Base-by-base conservation (phyloP, 495 filamentous ascomycete species). In the Lentithecium fluviatile region DNA sequence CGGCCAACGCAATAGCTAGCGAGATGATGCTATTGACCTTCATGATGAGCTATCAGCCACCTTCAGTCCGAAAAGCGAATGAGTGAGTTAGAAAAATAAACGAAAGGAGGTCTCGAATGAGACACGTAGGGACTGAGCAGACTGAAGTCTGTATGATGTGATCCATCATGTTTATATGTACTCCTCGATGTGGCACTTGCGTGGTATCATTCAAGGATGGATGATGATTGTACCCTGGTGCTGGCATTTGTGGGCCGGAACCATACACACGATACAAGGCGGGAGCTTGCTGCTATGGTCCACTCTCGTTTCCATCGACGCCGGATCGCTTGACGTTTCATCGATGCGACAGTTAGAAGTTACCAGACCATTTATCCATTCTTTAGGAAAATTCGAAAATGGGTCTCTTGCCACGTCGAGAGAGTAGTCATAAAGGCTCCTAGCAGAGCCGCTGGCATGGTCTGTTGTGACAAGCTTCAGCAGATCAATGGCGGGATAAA, bases 191-290 rank as follows among this genome's bases (percentile, higher is more conserved):
- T 57, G 24, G 21, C 32, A 58, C 19, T n/a, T 40, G 45, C 29
- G 23, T 20, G 10, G 36, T 23, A 19, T 21, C 17, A 1, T 58
- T 32, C 24, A 42, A 29, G 29, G 29, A 32, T 32, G 8, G 24
- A 21, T 23, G 21, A 15, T 25, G 45, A 40, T 50, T 15, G 6
- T 34, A 38, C 8, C n/a, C 15, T 36, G 21, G 15, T 24, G 25
- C 20, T 32, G 23, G 24, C 21, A 12, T 11, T 32, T 48, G 26
- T 26, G 15, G 3, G 21, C 12, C 12, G 45, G 12, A 42, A 43
- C 55, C 19, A 19, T 25, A 29, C 45, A 58, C 54, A 45, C 15
- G 13, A 3, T 19, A 20, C 55, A 50, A 51, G 53, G 6, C 55
- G 45, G 55, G 13, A 49, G 40, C 29, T 8, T 58, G 36, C 55